Evolutionary conservation across 805 yeast genomes (phyloP).

Genomic region (Yamadazyma ubonensis): DNA sequence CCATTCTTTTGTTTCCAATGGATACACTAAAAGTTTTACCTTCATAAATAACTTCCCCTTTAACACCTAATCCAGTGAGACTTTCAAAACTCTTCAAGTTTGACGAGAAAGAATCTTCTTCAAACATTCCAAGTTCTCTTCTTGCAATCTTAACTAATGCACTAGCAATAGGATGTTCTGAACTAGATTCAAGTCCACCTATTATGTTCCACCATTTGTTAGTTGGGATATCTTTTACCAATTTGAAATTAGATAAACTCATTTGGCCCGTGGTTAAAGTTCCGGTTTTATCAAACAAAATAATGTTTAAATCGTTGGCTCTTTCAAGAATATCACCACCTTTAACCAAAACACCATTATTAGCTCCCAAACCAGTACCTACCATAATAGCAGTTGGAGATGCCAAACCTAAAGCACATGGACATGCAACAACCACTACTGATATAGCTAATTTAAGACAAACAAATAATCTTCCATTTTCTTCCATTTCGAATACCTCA

Average conservation of each 20-base stretch:
- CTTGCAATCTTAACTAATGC: constrained; percentile 53
- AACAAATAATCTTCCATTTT: constrained; percentile 58
- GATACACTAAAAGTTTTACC: constrained; percentile 29
- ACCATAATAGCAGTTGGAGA: constrained; percentile 99
- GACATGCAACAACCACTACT: constrained; percentile 97
- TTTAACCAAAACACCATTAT: constrained; percentile 83
- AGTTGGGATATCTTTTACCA: constrained; percentile 3
- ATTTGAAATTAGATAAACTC: constrained; percentile 35
- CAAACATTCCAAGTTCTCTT: constrained; percentile 26
- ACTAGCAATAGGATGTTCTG: constrained; percentile 87
- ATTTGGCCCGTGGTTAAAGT: constrained; percentile 86
- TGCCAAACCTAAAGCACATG: constrained; percentile 95
- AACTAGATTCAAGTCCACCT: constrained; percentile 59
- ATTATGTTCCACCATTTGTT: constrained; percentile 51
- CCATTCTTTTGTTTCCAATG: constrained; percentile 49
- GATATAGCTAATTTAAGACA: constrained; percentile 82
- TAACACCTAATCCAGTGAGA: constrained; percentile 47
- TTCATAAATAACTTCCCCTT: constrained; percentile 26
- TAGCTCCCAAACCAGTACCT: constrained; percentile 95
- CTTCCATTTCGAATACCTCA: constrained; percentile 41
- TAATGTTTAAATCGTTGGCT: constrained; percentile 59
- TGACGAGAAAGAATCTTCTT: constrained; percentile 31
- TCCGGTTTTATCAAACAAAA: constrained; percentile 94
- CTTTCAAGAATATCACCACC: constrained; percentile 88
- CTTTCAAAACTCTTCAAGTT: constrained; percentile 35